Evolutionary conservation across 192 early-diverging fungal species (phyloP), one percentile per base, ranked within the genome.

Genomic region (Oehlia diaphana): DNA sequence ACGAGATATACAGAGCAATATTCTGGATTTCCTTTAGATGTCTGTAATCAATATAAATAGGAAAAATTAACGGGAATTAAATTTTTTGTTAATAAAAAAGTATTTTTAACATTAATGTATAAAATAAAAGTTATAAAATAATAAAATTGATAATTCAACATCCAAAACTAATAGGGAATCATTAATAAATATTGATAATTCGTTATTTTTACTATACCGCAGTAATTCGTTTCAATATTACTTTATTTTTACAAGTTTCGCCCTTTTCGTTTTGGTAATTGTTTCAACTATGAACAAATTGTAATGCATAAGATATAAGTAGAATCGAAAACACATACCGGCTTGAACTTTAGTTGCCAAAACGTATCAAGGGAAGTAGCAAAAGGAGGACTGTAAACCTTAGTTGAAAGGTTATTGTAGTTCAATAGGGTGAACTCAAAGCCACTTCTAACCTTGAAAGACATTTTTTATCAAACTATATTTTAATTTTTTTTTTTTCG

Each of bases 351-450:
- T 26, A 76, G 42, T 26, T 76, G 62, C 75, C 75, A 76, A 47
- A 76, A 76, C 75, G 39, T 76, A 44, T 76, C 75, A 26, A 33
- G 37, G 39, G 75, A 65, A 76, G 75, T 76, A 16, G 33, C 75
- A 26, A 76, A 65, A 28, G 75, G 75, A 23, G 75, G 75, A 26
- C 62, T 76, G 35, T 65, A 76, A 44, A 76, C 35, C 21, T 58
- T 76, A 3, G 28, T 28, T 28, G 61, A 64, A 3, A 76, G 16
- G 19, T 49, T 64, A 23, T 28, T 35, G 21, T 64, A 26, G n/a
- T 58, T 58, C 8, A 62, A 39, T 12, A 76, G 2, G 13, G 63
- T 19, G 26, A 76, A 76, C 53, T 76, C 75, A 42, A 64, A 76
- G n/a, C 49, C 31, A 42, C 75, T 65, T 35, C 63, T 76, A 42